These are phyloP conservation scores for Polychaeton citri DNA, from an alignment of 2,329 filamentous ascomycete species.

Conservation along the genomic window DNA sequence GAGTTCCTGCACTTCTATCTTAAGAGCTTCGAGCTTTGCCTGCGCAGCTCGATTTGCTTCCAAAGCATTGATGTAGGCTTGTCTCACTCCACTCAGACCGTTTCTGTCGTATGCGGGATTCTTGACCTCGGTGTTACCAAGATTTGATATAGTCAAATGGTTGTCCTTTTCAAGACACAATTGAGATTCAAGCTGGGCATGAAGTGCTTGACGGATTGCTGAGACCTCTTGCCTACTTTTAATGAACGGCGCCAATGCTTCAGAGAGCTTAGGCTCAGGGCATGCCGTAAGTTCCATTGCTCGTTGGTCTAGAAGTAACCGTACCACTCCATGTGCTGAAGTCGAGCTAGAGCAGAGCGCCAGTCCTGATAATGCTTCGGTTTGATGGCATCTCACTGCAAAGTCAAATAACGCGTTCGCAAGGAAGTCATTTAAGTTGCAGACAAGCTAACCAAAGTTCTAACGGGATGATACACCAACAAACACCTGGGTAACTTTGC, in stretches of 20 bases:
- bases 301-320: not conserved
- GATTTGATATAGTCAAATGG: constrained; percentile 3
- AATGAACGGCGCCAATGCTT: constrained; percentile 17
- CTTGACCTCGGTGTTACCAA: not conserved
- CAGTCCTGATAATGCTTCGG: too few species aligned
- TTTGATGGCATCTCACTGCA: too few species aligned
- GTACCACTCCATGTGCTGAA: too few species aligned
- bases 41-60: constrained; percentile 16
- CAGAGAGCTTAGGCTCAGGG: constrained; percentile 17
- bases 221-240: constrained; percentile 15
- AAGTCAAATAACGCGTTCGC: too few species aligned
- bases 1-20: constrained; percentile 11
- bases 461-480: too few species aligned
- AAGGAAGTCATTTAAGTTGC: too few species aligned
- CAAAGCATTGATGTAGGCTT: constrained; percentile 18
- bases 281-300: not conserved
- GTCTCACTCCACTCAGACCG: constrained; percentile 14
- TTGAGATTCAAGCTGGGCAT: constrained; percentile 12
- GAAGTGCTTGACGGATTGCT: constrained; percentile 14
- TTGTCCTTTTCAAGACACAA: constrained; percentile 2
- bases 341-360: too few species aligned
- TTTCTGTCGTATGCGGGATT: constrained; percentile 7
- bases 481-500: too few species aligned
- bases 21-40: constrained; percentile 15
- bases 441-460: too few species aligned